Evolutionary conservation across 179 eudicot genomes (phyloP), one percentile per base, ranked within the genome.

Genomic region (Dionaea muscipula): DNA sequence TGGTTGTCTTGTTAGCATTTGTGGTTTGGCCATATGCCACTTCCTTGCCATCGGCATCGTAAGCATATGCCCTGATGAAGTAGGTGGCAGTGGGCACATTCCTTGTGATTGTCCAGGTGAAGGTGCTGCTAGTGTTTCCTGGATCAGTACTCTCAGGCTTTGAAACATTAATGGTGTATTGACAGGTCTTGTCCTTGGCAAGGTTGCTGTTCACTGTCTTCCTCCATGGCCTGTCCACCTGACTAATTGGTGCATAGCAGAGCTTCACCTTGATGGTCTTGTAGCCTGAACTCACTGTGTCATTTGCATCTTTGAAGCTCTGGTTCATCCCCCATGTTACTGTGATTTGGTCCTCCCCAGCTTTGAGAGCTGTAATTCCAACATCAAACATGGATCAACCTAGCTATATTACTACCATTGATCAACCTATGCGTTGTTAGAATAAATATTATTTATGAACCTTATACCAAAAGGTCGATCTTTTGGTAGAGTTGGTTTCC

Each of bases 141-240:
- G n/a, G n/a, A n/a, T n/a, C n/a, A 2, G 78, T 7, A 2, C 5
- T 41, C 64, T 72, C 84, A 0, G 68, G 66, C 22, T 46, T 64
- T 1, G 72, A 22, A 0, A 67, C 63, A 3, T n/a, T n/a, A n/a
- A 86, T 55, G 10, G 45, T 51, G 41, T 68, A 72, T 59, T 73
- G 85, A 69, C 97, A 91, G 17, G 94, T 82, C 61, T 87, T 90
- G 77, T 90, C 97, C 63, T 75, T 90, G 22, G 37, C 41, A 2
- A 86, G 33, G 24, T 71, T 40, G 35, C 75, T 81, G 2, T n/a
- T 3, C 12, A 23, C 68, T 0, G 82, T 80, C 47, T 69, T 86
- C 67, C 95, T 73, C 95, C 95, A 84, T 15, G 72, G 81, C 11
- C 95, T 64, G 60, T 91, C 94, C 23, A 55, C 35, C 66, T 91